Percentiles rank a stretch among this genome's conserved stretches.
Conservation (phyloP, 2,329 filamentous ascomycete genomes). For the Sporothrix curviconia region DNA sequence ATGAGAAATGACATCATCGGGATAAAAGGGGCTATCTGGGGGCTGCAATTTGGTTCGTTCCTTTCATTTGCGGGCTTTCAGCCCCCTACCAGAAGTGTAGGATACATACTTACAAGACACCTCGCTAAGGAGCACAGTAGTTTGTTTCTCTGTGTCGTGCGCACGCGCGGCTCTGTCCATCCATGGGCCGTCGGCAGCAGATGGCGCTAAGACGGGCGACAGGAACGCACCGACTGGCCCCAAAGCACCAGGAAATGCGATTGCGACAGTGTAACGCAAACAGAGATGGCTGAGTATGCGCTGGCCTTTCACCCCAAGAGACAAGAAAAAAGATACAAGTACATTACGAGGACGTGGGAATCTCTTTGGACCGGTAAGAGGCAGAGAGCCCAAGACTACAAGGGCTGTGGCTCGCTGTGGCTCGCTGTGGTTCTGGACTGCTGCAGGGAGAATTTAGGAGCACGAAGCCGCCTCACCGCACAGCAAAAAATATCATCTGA, state of each 20-base stretch:
- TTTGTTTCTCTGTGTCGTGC: not conserved
- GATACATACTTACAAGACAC: not conserved
- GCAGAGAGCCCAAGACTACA: too few species aligned
- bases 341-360: too few species aligned
- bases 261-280: too few species aligned
- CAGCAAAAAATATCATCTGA: too few species aligned
- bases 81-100: not conserved
- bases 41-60: not conserved
- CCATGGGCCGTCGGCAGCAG: not conserved
- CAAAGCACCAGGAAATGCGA: not conserved
- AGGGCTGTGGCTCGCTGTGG: too few species aligned
- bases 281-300: too few species aligned
- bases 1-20: conserved; percentile 6
- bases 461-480: too few species aligned
- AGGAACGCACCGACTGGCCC: not conserved
- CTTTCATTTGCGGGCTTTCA: not conserved
- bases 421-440: too few species aligned
- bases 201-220: not conserved
- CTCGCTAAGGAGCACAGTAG: not conserved
- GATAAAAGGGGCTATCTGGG: not conserved
- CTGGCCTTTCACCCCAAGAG: too few species aligned
- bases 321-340: too few species aligned
- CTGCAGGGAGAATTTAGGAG: too few species aligned
- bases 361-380: too few species aligned
- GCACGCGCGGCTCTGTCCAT: not conserved